Base-by-base conservation (phyloP, 1,284 basidiomycete species). In the Cutaneotrichosporon spelunceum region DNA sequence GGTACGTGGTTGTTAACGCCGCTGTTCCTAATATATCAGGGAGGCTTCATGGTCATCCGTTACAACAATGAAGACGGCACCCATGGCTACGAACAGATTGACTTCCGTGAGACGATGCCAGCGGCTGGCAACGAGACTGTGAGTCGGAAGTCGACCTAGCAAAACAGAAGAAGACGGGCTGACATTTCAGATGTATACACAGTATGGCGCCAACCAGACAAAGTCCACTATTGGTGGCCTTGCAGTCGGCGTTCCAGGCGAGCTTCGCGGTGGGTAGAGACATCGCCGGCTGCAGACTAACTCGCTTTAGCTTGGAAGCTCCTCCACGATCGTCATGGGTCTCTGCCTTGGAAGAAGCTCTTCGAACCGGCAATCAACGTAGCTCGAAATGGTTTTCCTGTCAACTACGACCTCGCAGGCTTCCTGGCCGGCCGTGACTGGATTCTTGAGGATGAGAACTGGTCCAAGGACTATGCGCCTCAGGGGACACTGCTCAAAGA, bases 241-340 rank as follows among this genome's bases (percentile, higher is more conserved):
- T 29, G 77, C 89, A 4, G 84, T 92, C 23, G 93, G 84, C 29
- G 86, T 93, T 0, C 93, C 93, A 0, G 89, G 91, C 5, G 92
- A 95, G 78, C 74, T 95, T 49, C 83, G 87, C 21, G 93, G 92
- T 16, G 44, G 47, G 64, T 56, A 21, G 23, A 16, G n/a, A 2
- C 48, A 13, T 19, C n/a, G n/a, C n/a, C n/a, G n/a, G 48, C 30
- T 45, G 14, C 19, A 39, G 36, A 19, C 36, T 39, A 5, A 24
- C 50, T 49, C 10, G 47, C 64, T 60, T 66, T 30, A 69, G 68
- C 59, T 53, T 83, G 94, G 45, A 83, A 87, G 72, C 87, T 87
- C 70, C 88, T 89, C 0, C 88, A 93, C 79, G 78, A 81, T 42
- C 83, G 85, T n/a, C 70, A 73, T 86, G 92, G 91, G 1, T 83